These are phyloP conservation scores for Aspergillus sp. DNA, from an alignment of 2,329 filamentous ascomycete species.

Conservation along the genomic window DNA sequence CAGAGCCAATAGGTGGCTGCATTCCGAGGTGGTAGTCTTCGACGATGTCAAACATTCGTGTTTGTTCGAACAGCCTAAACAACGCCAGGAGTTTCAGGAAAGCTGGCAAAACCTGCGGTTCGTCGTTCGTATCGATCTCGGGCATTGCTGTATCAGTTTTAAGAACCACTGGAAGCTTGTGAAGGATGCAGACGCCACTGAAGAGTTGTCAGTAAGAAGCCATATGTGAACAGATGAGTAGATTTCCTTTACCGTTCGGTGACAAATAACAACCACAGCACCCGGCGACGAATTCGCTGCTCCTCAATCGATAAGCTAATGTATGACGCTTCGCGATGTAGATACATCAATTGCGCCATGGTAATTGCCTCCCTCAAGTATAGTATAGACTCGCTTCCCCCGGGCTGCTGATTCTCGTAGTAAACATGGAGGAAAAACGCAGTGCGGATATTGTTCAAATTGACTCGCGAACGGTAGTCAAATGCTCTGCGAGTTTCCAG, in stretches of 20 bases:
- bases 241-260: conserved; percentile 37
- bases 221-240: neutral
- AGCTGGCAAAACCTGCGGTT: conserved; percentile 48
- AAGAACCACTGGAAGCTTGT: conserved; percentile 50
- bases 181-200: conserved; percentile 52
- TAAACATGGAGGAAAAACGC: conserved; percentile 56
- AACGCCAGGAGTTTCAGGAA: conserved; percentile 52
- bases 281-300: conserved; percentile 47
- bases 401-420: conserved; percentile 50
- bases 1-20: neutral
- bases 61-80: conserved; percentile 53
- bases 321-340: conserved; percentile 49
- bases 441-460: conserved; percentile 46
- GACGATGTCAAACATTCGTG: conserved; percentile 50
- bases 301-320: conserved; percentile 35
- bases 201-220: neutral
- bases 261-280: conserved; percentile 52
- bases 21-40: conserved; percentile 26
- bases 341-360: conserved; percentile 50
- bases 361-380: conserved; percentile 55
- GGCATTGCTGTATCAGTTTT: conserved; percentile 42
- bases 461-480: conserved; percentile 29
- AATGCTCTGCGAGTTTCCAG: conserved; percentile 30
- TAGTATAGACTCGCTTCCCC: conserved; percentile 49
- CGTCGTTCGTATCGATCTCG: conserved; percentile 40